Conservation (phyloP, 352 stramenopile genomes). For the Globisporangium canariense region DNA sequence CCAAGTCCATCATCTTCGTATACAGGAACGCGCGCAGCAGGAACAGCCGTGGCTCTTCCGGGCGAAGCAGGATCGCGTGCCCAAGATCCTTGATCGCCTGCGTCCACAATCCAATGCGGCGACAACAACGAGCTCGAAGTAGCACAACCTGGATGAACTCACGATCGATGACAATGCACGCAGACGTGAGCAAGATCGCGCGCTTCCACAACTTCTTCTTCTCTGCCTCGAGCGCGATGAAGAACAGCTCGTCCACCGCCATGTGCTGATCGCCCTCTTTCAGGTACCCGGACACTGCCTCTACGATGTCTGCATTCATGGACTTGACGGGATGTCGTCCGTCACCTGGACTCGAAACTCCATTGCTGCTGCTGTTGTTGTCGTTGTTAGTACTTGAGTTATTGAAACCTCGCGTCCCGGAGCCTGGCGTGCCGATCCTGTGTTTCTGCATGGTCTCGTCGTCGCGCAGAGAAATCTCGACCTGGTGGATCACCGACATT, state of each 20-base stretch:
- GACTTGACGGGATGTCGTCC: constrained; percentile 36
- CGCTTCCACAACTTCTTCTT: constrained; percentile 61
- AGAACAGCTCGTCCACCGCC: constrained; percentile 65
- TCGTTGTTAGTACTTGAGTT: background rate
- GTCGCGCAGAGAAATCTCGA: constrained; percentile 45
- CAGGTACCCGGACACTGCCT: constrained; percentile 48
- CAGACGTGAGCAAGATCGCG: constrained; percentile 64
- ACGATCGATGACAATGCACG: constrained; percentile 63
- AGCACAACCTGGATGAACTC: constrained; percentile 58
- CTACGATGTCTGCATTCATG: constrained; percentile 39
- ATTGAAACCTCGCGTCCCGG: background rate
- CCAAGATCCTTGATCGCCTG: constrained; percentile 70
- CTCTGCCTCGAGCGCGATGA: constrained; percentile 47
- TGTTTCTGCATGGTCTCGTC: constrained; percentile 40
- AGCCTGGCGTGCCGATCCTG: constrained; percentile 9
- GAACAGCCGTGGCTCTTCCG: constrained; percentile 54
- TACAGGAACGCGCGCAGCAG: constrained; percentile 57
- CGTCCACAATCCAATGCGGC: constrained; percentile 64
- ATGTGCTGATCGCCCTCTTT: constrained; percentile 51
- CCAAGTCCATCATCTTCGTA: constrained; percentile 48
- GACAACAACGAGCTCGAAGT: constrained; percentile 62
- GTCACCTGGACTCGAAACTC: background rate
- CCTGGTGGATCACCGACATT: constrained; percentile 56
- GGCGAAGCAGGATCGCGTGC: constrained; percentile 40
- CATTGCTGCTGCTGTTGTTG: constrained; percentile 3